Percentiles rank a stretch among this genome's conserved stretches.
These are phyloP conservation scores for Chloromonas sp. DNA, from an alignment of 163 green algal genomes.

Conservation along the genomic window DNA sequence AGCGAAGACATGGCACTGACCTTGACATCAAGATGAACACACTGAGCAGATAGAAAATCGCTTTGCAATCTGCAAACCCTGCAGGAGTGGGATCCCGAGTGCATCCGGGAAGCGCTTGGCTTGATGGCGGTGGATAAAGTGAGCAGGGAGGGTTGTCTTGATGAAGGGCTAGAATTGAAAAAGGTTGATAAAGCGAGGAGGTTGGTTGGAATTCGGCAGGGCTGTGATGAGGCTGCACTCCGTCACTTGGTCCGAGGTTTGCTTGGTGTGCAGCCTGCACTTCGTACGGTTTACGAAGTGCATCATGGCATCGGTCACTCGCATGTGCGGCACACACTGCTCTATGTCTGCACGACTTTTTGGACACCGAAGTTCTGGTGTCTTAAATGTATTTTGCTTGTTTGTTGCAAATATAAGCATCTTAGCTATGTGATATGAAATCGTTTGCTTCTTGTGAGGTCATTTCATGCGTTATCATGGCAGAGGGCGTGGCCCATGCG, in stretches of 20 bases:
- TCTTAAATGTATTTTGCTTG: too few relatives aligned
- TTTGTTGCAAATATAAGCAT: too few relatives aligned
- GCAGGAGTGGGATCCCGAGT: constrained; percentile 52
- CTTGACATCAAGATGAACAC: not conserved
- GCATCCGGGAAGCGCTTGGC: constrained; percentile 56
- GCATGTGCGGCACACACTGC: too few relatives aligned
- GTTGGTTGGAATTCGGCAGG: too few relatives aligned
- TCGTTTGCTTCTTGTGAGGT: too few relatives aligned
- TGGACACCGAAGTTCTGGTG: too few relatives aligned
- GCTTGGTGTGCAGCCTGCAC: not conserved
- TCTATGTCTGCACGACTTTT: too few relatives aligned
- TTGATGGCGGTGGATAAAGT: constrained; percentile 51
- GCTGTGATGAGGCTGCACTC: too few relatives aligned
- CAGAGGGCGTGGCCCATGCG: too few relatives aligned
- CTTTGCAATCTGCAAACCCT: constrained; percentile 25
- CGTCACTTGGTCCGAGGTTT: not conserved
- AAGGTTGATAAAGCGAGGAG: too few relatives aligned
- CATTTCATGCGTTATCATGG: too few relatives aligned
- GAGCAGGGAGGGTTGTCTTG: constrained; percentile 11
- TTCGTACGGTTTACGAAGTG: not conserved
- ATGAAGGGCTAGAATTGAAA: not conserved
- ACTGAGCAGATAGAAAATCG: not conserved
- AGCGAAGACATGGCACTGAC: not conserved
- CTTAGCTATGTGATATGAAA: too few relatives aligned
- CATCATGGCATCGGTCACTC: not conserved